These are phyloP conservation scores for Boletus rex-veris DNA, from an alignment of 768 basidiomycete genomes.

Conservation along the genomic window DNA sequence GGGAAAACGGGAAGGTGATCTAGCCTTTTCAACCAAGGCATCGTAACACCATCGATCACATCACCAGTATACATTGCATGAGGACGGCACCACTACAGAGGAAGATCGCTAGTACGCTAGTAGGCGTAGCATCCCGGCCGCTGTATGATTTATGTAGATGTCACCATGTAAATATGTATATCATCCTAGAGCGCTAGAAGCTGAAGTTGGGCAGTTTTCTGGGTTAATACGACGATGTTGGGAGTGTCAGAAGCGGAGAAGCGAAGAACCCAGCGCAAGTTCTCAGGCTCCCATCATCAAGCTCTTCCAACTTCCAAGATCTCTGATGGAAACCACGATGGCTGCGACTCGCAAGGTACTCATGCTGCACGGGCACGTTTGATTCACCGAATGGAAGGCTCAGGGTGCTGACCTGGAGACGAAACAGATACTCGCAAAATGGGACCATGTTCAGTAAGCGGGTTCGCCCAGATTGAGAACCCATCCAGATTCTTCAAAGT, in stretches of 20 bases:
- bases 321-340: slow-evolving; percentile 12
- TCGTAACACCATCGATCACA: not conserved
- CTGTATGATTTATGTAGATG: slow-evolving; percentile 1
- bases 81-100: not conserved
- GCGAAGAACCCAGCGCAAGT: not conserved
- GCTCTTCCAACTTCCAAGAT: not conserved
- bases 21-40: slow-evolving; percentile 7
- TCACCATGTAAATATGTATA: not conserved
- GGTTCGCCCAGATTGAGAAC: slow-evolving; percentile 37
- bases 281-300: not conserved
- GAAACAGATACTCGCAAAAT: slow-evolving; percentile 66
- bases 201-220: no score
- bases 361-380: slow-evolving; percentile 43
- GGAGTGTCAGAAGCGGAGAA: not conserved
- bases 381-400: not conserved
- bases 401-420: not conserved
- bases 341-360: slow-evolving; percentile 34
- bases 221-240: not conserved
- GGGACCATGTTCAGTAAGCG: slow-evolving; percentile 67
- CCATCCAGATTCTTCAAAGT: not conserved
- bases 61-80: not conserved
- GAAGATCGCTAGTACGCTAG: not conserved
- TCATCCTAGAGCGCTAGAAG: not conserved
- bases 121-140: not conserved
- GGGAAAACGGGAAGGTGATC: slow-evolving; percentile 30